Evolutionary conservation across 2,329 filamentous ascomycete genomes (phyloP).

Genomic region (Penicillium nordicum): DNA sequence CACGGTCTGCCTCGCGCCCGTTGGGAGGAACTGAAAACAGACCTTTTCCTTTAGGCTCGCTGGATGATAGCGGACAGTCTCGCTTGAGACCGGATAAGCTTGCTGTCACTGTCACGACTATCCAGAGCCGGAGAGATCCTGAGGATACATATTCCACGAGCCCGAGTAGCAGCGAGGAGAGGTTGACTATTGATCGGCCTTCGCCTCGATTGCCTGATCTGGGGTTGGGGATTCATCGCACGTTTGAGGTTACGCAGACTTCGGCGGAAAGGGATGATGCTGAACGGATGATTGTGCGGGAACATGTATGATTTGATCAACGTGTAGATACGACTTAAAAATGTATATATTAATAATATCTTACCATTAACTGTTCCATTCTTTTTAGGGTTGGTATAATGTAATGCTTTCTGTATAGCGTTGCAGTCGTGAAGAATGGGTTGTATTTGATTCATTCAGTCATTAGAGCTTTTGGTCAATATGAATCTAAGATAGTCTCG

Average conservation of each 20-base stretch:
- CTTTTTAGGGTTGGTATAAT: neutral
- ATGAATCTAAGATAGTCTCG: neutral
- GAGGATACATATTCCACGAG: constrained; percentile 19
- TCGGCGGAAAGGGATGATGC: constrained; percentile 11
- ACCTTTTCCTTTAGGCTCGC: constrained; percentile 25
- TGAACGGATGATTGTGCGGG: constrained; percentile 8
- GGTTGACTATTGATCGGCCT: constrained; percentile 21
- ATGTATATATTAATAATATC: neutral
- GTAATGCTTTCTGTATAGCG: too few species aligned
- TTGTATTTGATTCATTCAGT: neutral
- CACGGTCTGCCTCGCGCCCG: constrained; percentile 17
- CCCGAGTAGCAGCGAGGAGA: constrained; percentile 29
- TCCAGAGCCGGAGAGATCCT: constrained; percentile 23
- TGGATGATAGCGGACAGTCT: constrained; percentile 19
- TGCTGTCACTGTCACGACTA: constrained; percentile 29
- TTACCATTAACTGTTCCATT: neutral
- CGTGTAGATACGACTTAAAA: constrained; percentile 1
- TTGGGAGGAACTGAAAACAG: constrained; percentile 16
- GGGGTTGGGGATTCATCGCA: constrained; percentile 28
- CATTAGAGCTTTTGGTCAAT: neutral
- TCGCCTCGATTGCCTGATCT: constrained; percentile 14
- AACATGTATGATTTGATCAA: constrained; percentile 21
- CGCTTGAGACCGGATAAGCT: constrained; percentile 30
- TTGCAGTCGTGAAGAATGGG: neutral
- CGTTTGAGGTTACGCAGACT: constrained; percentile 31